These are phyloP conservation scores for Aspergillus quadrilineatus DNA, from an alignment of 2,329 filamentous ascomycete genomes.

Conservation along the genomic window DNA sequence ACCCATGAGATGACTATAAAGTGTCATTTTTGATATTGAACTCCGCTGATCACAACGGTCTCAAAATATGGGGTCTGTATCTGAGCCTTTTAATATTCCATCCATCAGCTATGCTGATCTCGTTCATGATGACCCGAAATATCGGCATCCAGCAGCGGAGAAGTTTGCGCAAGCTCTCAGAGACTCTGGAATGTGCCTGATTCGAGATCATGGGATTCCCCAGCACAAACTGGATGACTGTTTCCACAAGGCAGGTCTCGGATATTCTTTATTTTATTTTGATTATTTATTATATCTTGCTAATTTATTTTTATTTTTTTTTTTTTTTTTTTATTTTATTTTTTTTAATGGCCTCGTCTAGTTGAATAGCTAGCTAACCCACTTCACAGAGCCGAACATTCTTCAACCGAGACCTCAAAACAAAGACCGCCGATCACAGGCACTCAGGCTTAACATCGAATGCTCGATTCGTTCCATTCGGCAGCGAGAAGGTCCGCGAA, in stretches of 20 bases:
- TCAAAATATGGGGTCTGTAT: no score
- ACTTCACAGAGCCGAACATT: neutral
- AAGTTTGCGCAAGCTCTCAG: conserved; percentile 17
- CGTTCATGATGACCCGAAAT: neutral
- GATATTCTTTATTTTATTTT: no score
- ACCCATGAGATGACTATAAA: no score
- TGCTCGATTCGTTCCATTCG: conserved; percentile 6
- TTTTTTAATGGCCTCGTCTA: neutral
- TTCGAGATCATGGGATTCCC: conserved; percentile 39
- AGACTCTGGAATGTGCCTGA: conserved; percentile 1
- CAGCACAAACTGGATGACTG: conserved; percentile 47
- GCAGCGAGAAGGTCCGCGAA: neutral
- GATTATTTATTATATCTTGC: no score
- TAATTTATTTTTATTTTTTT: no score
- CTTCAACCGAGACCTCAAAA: neutral
- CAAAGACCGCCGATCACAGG: neutral
- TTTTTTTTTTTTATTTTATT: no score
- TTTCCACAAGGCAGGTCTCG: conserved; percentile 42
- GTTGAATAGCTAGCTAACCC: no score
- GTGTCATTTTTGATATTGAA: no score
- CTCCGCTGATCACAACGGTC: no score
- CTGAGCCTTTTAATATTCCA: neutral
- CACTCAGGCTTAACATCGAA: neutral
- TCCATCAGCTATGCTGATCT: neutral
- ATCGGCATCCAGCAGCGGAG: neutral